Evolutionary conservation across 495 filamentous ascomycete species (phyloP).

Genomic region (Cairneyella variabilis): DNA sequence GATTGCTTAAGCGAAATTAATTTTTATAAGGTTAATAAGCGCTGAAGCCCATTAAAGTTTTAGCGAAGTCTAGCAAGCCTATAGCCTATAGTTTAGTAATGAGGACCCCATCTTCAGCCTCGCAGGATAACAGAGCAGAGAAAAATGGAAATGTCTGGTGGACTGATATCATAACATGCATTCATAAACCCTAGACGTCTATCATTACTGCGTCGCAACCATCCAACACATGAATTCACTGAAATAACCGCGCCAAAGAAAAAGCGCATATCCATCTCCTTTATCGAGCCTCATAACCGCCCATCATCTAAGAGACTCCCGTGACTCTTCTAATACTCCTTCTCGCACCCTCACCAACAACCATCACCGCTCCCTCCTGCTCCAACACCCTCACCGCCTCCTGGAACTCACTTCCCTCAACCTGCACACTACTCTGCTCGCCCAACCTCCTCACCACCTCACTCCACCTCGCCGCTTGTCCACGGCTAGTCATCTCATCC

Average conservation of each 20-base stretch:
- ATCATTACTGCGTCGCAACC: not conserved
- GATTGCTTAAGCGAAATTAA: no score
- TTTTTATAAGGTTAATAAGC: no score
- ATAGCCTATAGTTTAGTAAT: no score
- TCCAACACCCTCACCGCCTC: constrained; percentile 78
- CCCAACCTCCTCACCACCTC: constrained; percentile 71
- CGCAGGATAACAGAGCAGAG: no score
- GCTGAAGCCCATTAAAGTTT: no score
- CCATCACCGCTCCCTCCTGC: constrained; percentile 76
- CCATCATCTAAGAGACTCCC: constrained; percentile 35
- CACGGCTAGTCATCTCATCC: constrained; percentile 71
- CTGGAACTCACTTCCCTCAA: constrained; percentile 75
- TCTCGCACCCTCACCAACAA: constrained; percentile 80
- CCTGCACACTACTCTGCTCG: constrained; percentile 67
- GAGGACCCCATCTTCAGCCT: no score
- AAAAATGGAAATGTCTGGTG: no score
- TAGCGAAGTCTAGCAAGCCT: no score
- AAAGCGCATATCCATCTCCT: not conserved
- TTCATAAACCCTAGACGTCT: not conserved
- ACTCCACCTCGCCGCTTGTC: constrained; percentile 65
- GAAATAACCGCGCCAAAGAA: not conserved
- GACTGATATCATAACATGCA: not conserved
- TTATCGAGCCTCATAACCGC: not conserved
- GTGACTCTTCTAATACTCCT: constrained; percentile 77
- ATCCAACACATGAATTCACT: no score